Evolutionary conservation across 768 basidiomycete genomes (phyloP).

Genomic region (Suillus cothurnatus): DNA sequence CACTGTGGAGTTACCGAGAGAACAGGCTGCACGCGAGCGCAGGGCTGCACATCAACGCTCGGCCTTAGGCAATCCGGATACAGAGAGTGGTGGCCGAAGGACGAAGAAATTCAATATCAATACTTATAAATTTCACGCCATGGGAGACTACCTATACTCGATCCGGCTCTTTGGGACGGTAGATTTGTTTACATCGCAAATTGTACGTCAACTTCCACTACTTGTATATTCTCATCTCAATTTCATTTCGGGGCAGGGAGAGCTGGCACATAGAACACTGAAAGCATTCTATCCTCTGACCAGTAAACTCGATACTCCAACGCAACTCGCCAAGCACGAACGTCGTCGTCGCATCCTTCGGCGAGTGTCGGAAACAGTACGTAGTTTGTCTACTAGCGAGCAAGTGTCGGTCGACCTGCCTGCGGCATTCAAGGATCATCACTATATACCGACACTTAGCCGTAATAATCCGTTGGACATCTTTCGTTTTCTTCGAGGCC

Average conservation of each 20-base stretch:
- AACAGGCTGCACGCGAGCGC: slow-evolving; percentile 34
- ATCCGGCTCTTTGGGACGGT: slow-evolving; percentile 26
- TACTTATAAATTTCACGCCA: slow-evolving; percentile 33
- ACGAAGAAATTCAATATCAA: slow-evolving; percentile 24
- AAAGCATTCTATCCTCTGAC: too few relatives aligned
- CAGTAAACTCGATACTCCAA: too few relatives aligned
- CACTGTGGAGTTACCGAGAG: slow-evolving; percentile 40
- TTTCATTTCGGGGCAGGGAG: too few relatives aligned
- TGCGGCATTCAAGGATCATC: not conserved
- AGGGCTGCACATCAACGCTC: slow-evolving; percentile 1
- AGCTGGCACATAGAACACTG: not conserved
- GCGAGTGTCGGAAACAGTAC: too few relatives aligned
- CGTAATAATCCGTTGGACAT: too few relatives aligned
- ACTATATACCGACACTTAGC: too few relatives aligned
- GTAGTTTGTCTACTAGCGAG: too few relatives aligned
- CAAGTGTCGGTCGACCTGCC: too few relatives aligned
- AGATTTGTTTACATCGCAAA: slow-evolving; percentile 19
- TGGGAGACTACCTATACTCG: slow-evolving; percentile 23
- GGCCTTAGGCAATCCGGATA: not conserved
- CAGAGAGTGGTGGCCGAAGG: not conserved
- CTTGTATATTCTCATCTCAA: too few relatives aligned
- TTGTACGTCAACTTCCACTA: slow-evolving; percentile 13
- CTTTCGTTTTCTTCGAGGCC: too few relatives aligned
- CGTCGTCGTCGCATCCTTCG: too few relatives aligned
- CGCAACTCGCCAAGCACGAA: too few relatives aligned